These are phyloP conservation scores for Populus euphratica DNA, from an alignment of 345 rosid species.

Conservation along the genomic window DNA sequence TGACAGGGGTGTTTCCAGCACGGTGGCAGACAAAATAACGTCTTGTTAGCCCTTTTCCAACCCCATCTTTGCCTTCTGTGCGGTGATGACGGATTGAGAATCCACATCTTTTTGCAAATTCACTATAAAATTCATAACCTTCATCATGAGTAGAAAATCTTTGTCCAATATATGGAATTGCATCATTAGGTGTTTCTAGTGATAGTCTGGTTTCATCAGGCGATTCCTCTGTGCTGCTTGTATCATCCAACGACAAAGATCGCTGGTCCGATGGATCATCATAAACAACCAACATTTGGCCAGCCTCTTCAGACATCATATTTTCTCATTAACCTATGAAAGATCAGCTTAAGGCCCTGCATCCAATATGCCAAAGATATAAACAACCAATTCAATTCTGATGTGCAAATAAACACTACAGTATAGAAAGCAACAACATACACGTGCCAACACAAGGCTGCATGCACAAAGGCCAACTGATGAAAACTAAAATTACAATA, in stretches of 20 bases:
- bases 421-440: background rate
- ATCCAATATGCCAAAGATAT: slow-evolving; percentile 15
- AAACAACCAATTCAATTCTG: background rate
- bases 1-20: slow-evolving; percentile 93
- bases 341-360: slow-evolving; percentile 15
- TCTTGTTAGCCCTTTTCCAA: slow-evolving; percentile 91
- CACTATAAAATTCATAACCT: slow-evolving; percentile 85
- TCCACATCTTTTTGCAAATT: slow-evolving; percentile 80
- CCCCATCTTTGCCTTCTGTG: slow-evolving; percentile 95
- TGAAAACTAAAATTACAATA: background rate
- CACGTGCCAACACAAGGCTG: background rate
- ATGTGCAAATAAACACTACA: background rate
- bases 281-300: slow-evolving; percentile 58
- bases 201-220: slow-evolving; percentile 72
- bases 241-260: slow-evolving; percentile 73
- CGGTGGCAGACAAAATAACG: slow-evolving; percentile 97
- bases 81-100: slow-evolving; percentile 93
- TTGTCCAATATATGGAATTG: slow-evolving; percentile 77
- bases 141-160: slow-evolving; percentile 81
- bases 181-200: slow-evolving; percentile 58
- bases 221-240: slow-evolving; percentile 83
- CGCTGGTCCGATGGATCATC: slow-evolving; percentile 86
- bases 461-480: background rate
- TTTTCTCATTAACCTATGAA: slow-evolving; percentile 28
- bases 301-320: slow-evolving; percentile 69